Conservation (phyloP, 345 rosid genomes). For the Camelina neglecta region DNA sequence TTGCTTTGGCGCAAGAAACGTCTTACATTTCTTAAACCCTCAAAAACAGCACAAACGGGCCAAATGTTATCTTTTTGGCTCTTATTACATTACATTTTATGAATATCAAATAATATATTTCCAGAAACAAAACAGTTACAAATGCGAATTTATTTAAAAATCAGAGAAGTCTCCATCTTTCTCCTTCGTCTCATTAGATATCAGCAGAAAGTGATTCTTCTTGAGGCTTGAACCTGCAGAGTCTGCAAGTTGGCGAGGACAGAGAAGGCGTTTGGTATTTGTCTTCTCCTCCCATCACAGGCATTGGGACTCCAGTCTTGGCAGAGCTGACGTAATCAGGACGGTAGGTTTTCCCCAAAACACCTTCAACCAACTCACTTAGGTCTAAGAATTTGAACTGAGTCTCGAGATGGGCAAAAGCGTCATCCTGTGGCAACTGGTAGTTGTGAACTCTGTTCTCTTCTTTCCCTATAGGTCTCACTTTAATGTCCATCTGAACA, state of each 20-base stretch:
- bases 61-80: conserved; percentile 26
- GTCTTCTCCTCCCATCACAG: conserved; percentile 87
- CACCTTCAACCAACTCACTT: conserved; percentile 68
- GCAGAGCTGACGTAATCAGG: conserved; percentile 67
- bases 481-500: conserved; percentile 60
- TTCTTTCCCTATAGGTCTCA: conserved; percentile 63
- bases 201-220: conserved; percentile 43
- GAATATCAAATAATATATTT: conserved; percentile 34
- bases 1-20: conserved; percentile 32
- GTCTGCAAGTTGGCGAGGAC: conserved; percentile 60
- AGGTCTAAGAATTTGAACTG: conserved; percentile 70
- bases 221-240: conserved; percentile 65
- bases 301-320: conserved; percentile 78
- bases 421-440: conserved; percentile 63
- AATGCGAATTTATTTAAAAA: conserved; percentile 5
- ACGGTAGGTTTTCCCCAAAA: conserved; percentile 78
- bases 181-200: conserved; percentile 28
- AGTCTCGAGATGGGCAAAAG: conserved; percentile 80
- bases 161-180: conserved; percentile 1
- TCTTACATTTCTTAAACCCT: conserved; percentile 36
- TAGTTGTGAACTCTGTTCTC: conserved; percentile 75
- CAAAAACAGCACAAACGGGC: conserved; percentile 33
- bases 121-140: conserved; percentile 32
- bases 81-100: conserved; percentile 37
- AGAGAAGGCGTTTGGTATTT: conserved; percentile 77